These are phyloP conservation scores for Porcisia hertigi DNA, from an alignment of 208 protist species.

Conservation along the genomic window DNA sequence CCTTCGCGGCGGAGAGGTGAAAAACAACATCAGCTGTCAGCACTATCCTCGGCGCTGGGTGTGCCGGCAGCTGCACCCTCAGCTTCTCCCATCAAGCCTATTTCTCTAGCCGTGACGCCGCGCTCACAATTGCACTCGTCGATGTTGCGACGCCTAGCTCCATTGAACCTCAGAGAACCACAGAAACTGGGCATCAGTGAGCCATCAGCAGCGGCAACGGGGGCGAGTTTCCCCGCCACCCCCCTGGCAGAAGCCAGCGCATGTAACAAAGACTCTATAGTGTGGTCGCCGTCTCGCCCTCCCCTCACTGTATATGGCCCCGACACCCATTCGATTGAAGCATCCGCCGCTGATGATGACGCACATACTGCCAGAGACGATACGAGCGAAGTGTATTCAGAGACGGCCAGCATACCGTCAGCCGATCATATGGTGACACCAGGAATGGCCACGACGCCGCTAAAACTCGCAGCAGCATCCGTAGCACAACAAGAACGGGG, in stretches of 20 bases:
- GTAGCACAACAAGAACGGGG: background rate
- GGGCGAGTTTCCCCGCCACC: background rate
- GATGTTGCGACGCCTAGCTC: slow-evolving; percentile 14
- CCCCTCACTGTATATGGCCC: background rate
- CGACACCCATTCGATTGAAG: background rate
- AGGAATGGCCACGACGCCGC: background rate
- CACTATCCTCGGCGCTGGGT: background rate
- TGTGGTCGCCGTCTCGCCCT: background rate
- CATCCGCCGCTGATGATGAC: background rate
- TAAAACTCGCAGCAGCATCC: background rate
- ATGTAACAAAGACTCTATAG: background rate
- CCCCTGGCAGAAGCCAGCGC: background rate
- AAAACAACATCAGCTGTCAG: background rate
- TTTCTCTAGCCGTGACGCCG: background rate
- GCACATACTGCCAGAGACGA: background rate
- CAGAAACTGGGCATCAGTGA: slow-evolving; percentile 7
- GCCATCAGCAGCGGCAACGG: background rate
- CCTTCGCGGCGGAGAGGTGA: background rate
- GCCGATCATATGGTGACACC: background rate
- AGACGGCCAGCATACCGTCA: background rate
- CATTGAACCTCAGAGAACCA: slow-evolving; percentile 17
- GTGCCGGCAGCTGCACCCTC: background rate
- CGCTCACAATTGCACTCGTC: slow-evolving; percentile 9
- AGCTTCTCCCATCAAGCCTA: background rate
- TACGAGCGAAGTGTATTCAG: background rate